Conservation (phyloP, 305 asterid genomes). For the Solanum hybrid region DNA sequence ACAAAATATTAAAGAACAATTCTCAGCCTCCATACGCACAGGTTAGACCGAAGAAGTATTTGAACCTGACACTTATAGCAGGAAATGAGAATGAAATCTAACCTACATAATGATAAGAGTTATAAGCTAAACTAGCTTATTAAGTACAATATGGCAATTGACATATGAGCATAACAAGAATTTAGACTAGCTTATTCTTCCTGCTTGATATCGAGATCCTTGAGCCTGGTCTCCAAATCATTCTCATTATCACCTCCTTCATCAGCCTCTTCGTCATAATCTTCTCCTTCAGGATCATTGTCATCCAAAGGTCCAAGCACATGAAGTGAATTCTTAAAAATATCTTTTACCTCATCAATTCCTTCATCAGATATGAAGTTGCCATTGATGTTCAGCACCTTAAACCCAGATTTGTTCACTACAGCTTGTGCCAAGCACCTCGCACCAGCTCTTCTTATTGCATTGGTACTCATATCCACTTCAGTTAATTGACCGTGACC, state of each 20-base stretch:
- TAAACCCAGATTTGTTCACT: slow-evolving; percentile 49
- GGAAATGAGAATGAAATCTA: slow-evolving; percentile 1
- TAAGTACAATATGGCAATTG: not conserved
- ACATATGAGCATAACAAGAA: not conserved
- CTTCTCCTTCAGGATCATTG: slow-evolving; percentile 95
- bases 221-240: slow-evolving; percentile 65
- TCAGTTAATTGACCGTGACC: slow-evolving; percentile 70
- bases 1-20: not conserved
- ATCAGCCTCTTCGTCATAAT: slow-evolving; percentile 56
- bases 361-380: slow-evolving; percentile 94
- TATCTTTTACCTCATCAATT: slow-evolving; percentile 68
- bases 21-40: not conserved
- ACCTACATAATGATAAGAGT: not conserved
- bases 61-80: not conserved
- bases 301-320: slow-evolving; percentile 84
- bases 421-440: slow-evolving; percentile 76
- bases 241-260: slow-evolving; percentile 33
- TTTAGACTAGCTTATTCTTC: slow-evolving; percentile 29
- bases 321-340: slow-evolving; percentile 52
- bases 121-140: not conserved
- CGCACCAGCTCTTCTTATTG: slow-evolving; percentile 87
- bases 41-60: not conserved
- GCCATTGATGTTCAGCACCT: slow-evolving; percentile 62
- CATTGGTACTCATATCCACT: slow-evolving; percentile 62
- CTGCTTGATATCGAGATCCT: slow-evolving; percentile 74